These are phyloP conservation scores for Pouteria glomerata DNA, from an alignment of 148 eudicot species.

Conservation along the genomic window DNA sequence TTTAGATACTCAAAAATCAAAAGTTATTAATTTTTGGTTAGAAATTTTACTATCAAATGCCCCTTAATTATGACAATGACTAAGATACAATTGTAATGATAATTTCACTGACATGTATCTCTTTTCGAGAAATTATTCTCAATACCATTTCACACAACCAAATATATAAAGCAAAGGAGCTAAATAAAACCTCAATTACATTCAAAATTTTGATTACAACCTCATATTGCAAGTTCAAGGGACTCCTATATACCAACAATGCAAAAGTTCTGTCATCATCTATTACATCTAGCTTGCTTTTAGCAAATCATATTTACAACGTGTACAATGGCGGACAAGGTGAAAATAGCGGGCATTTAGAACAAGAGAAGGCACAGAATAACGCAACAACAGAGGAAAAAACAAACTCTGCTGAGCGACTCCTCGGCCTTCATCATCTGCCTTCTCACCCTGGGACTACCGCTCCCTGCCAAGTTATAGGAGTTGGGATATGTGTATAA, in stretches of 20 bases:
- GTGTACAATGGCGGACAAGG: background rate
- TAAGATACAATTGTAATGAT: no score
- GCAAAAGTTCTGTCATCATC: slow-evolving; percentile 1
- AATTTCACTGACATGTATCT: no score
- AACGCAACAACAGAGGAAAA: slow-evolving; percentile 50
- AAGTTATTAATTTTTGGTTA: no score
- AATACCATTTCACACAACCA: no score
- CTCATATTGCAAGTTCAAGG: background rate
- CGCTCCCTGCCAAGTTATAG: slow-evolving; percentile 23
- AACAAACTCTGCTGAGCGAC: slow-evolving; percentile 53
- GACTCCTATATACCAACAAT: slow-evolving; percentile 9
- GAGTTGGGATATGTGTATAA: slow-evolving; percentile 33
- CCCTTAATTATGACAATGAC: no score
- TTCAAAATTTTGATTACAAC: slow-evolving; percentile 1
- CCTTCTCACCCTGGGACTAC: slow-evolving; percentile 40
- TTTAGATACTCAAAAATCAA: no score
- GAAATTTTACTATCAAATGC: no score
- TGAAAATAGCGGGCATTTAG: slow-evolving; percentile 14
- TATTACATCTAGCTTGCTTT: background rate
- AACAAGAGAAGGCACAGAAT: slow-evolving; percentile 51
- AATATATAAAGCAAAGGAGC: background rate
- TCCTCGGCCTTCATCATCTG: slow-evolving; percentile 44
- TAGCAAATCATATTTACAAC: background rate
- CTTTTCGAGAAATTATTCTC: no score
- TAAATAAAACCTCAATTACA: background rate